Base-by-base conservation (phyloP, 2,329 filamentous ascomycete genomes). In the Clonostachys solani region DNA sequence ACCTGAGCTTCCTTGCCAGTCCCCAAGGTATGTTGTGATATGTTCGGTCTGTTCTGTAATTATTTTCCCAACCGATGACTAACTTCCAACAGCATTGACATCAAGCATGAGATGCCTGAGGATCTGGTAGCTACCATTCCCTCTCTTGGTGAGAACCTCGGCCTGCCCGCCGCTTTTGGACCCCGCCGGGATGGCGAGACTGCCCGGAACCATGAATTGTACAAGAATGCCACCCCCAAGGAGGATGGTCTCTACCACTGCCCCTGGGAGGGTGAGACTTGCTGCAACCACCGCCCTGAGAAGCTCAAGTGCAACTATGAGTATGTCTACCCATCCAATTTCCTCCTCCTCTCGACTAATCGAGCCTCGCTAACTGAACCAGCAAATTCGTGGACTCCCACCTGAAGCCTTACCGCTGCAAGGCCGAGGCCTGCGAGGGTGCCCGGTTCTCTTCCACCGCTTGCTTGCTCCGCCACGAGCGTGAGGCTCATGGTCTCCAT, bases 261-360 rank as follows among this genome's bases (percentile, higher is more conserved):
- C 77, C 92, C 92, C 6, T 94, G 87, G 77, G 84, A 87, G 65
- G 86, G 83, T 57, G 77, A 84, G 50, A 49, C 71, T 33, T 74
- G 65, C 61, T 97, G 92, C 80, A 87, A 81, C 67, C 92, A 96
- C 82, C 88, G 89, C 72, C 83, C 92, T 38, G 94, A 95, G 62
- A 94, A 95, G 74, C 87, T 97, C 58, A 96, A 96, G 81, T 96
- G 92, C 84, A 95, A 96, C 72, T 97, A 96, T 65, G 92, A 96
- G 92, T 95, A 86, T 81, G 89, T 72, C 19, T 18, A 19, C 13
- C 5, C 18, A 38, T n/a, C 12, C 7, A 38, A 18, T 16, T 18
- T 40, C 16, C 34, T 37, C 17, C 40, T 46, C 36, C 15, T 17
- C 41, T 16, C 37, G 35, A 16, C 40, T 12, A 15, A 15, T 33